phyloP scores from a whole-genome alignment of 2,329 filamentous ascomycete genomes.

The Knufia fluminis region DNA sequence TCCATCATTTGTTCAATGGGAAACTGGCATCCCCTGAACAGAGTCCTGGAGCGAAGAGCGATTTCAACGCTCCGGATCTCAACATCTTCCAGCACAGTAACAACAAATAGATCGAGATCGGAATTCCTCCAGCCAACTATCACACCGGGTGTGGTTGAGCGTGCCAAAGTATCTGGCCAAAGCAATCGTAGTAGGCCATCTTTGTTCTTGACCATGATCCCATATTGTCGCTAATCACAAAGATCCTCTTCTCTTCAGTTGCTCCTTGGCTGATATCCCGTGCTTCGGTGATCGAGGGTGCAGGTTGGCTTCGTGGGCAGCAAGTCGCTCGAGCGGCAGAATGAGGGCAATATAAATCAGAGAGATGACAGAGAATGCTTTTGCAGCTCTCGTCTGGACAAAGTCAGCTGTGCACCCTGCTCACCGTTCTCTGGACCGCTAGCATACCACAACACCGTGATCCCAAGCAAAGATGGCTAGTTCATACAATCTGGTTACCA shows the following conservation, averaged over 20 bases:
- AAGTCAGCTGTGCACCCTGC: neutral
- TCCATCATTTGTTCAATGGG: conserved; percentile 71
- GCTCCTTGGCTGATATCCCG: conserved; percentile 89
- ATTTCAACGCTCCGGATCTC: conserved; percentile 71
- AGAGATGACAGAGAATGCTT: conserved; percentile 75
- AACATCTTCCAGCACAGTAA: conserved; percentile 81
- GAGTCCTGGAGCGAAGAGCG: conserved; percentile 71
- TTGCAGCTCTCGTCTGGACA: conserved; percentile 68
- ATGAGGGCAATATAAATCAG: conserved; percentile 76
- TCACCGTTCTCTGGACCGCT: neutral
- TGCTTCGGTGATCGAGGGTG: conserved; percentile 70
- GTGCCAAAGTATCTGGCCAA: conserved; percentile 81
- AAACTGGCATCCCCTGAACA: conserved; percentile 75
- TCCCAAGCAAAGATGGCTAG: conserved; percentile 96
- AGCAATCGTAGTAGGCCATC: conserved; percentile 91
- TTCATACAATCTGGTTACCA: conserved; percentile 94
- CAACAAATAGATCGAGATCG: conserved; percentile 77
- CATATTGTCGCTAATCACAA: conserved; percentile 58
- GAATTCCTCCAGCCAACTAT: conserved; percentile 96
- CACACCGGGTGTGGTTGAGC: conserved; percentile 65
- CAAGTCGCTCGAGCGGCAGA: conserved; percentile 74
- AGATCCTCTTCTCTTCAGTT: conserved; percentile 85
- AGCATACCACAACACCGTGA: conserved; percentile 85
- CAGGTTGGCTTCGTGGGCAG: conserved; percentile 69
- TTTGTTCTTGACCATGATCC: conserved; percentile 57